Base-by-base conservation (phyloP, 2,329 filamentous ascomycete genomes). In the Lizonia empirigonia region DNA sequence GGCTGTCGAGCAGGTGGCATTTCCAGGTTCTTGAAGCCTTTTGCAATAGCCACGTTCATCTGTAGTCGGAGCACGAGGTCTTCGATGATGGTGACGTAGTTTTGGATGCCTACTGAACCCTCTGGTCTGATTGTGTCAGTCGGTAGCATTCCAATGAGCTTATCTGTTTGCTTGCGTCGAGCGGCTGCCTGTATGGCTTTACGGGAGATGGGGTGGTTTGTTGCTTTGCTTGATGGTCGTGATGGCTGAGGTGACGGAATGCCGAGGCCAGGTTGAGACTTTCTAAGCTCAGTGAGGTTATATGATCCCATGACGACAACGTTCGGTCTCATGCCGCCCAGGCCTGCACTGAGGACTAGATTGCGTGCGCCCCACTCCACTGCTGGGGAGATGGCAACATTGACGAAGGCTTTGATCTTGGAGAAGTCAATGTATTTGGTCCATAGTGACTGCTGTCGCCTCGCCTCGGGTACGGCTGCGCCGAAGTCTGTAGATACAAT, bases 271-370 rank as follows among this genome's bases (percentile, higher is more conserved):
- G 85, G 82, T 51, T 78, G 74, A 2, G 84, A 83, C 37, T 80
- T 78, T 44, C 89, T 82, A 23, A 91, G 81, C 51, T 94, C 89
- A 39, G 91, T 85, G 65, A 94, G 82, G 58, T 91, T 91, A 69
- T 90, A 91, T 33, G 90, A 90, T 3, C 88, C 89, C 60, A 92
- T 76, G 2, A 96, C 82, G 12, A 90, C 90, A 56, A 96, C 91
- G 58, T 96, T 96, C 0, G 91, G 91, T 33, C 91, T 79, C 90
- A 96, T 95, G 12, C 91, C 90, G 4, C 91, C 91, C 2, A 96
- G 76, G 0, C 91, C 91, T 13, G 91, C 88, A 9, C 88, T 89
- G 8, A 96, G 74, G 7, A 94, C 88, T 36, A 95, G 79, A 63
- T 95, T 96, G 16, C 91, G 82, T 18, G 90, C 83, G 1, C 91